These are phyloP conservation scores for Tricholoma flavovirens DNA, from an alignment of 768 basidiomycete species.

Conservation along the genomic window DNA sequence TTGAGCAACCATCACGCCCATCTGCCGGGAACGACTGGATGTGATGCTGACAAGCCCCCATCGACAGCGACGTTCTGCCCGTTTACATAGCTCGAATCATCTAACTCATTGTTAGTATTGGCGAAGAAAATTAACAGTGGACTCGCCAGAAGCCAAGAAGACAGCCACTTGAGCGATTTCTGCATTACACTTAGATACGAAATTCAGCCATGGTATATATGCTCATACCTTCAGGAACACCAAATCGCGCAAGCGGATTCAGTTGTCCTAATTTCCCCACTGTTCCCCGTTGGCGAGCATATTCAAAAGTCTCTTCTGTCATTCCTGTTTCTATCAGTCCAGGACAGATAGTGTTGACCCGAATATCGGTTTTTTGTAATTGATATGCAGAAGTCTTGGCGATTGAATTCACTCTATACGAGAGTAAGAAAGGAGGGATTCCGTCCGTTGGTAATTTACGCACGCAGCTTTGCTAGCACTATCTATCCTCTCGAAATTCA, in stretches of 20 bases:
- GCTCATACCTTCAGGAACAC: conserved; percentile 65
- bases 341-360: conserved; percentile 87
- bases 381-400: conserved; percentile 80
- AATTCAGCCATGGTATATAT: conserved; percentile 2
- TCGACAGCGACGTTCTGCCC: conserved; percentile 85
- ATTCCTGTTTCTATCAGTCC: conserved; percentile 93
- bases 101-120: conserved; percentile 29
- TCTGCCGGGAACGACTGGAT: conserved; percentile 74
- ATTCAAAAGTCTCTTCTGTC: conserved; percentile 73
- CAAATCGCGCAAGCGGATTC: conserved; percentile 79
- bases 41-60: conserved; percentile 76
- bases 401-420: conserved; percentile 76
- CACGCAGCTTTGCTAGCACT: conserved; percentile 93
- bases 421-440: background rate
- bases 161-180: conserved; percentile 84
- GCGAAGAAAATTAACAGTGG: background rate
- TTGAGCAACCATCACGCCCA: conserved; percentile 43
- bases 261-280: conserved; percentile 73
- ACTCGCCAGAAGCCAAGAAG: conserved; percentile 82
- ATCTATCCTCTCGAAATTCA: conserved; percentile 37
- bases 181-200: conserved; percentile 20
- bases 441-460: conserved; percentile 22
- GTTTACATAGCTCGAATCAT: conserved; percentile 89
- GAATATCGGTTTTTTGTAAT: conserved; percentile 74
- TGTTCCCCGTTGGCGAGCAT: conserved; percentile 72